phyloP scores from a whole-genome alignment of 2,329 filamentous ascomycete species.

The Mollisia scopiformis region DNA sequence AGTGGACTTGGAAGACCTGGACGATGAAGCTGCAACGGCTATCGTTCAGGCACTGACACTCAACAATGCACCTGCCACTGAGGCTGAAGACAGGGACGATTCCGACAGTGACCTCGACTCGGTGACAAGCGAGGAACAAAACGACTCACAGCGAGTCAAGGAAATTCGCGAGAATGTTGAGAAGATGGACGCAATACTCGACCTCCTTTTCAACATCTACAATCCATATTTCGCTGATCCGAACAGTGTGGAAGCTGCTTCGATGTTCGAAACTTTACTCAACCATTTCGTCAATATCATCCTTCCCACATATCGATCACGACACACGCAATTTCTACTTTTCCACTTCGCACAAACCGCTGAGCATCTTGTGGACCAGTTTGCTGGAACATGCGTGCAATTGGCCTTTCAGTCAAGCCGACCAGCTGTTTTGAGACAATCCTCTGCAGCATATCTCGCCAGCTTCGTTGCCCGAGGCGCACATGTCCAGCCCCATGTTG shows the following conservation, averaged over 20 bases:
- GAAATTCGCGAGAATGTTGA: constrained; percentile 79
- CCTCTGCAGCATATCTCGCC: constrained; percentile 88
- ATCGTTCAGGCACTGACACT: constrained; percentile 59
- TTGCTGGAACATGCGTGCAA: constrained; percentile 76
- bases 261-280: constrained; percentile 77
- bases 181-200: constrained; percentile 90
- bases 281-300: constrained; percentile 87
- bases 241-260: constrained; percentile 68
- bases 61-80: constrained; percentile 48
- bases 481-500: constrained; percentile 73
- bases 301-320: constrained; percentile 86
- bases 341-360: constrained; percentile 93
- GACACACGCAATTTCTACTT: constrained; percentile 92
- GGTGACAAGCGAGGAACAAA: constrained; percentile 69
- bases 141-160: constrained; percentile 66
- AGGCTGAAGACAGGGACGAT: constrained; percentile 50
- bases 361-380: constrained; percentile 77
- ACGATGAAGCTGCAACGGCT: constrained; percentile 81
- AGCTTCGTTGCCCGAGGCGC: constrained; percentile 93
- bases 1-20: constrained; percentile 87
- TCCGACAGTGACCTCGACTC: constrained; percentile 71
- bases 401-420: constrained; percentile 66
- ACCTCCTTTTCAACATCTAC: constrained; percentile 85
- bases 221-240: constrained; percentile 71
- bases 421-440: constrained; percentile 75